Evolutionary conservation across 1,284 basidiomycete genomes (phyloP).

Genomic region (Ceratobasidium papillatum): DNA sequence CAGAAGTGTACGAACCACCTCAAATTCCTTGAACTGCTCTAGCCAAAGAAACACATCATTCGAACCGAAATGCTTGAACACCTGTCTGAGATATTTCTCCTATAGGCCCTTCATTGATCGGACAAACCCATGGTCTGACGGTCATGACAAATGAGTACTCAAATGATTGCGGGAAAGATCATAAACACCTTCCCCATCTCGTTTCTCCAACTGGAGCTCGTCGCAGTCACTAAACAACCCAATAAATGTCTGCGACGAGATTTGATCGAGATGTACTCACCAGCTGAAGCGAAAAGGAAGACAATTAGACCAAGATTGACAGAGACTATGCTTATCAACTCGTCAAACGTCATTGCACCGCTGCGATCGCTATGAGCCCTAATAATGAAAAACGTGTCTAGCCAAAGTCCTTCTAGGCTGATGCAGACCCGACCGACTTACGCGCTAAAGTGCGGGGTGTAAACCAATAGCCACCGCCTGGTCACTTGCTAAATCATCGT

Average conservation of each 20-base stretch:
- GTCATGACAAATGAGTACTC: conserved; percentile 39
- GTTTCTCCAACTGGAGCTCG: conserved; percentile 91
- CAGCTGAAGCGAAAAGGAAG: conserved; percentile 96
- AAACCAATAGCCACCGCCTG: conserved; percentile 95
- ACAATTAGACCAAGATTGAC: conserved; percentile 79
- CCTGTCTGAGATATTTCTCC: conserved; percentile 92
- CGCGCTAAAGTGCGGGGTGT: conserved; percentile 96
- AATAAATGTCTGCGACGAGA: conserved; percentile 31
- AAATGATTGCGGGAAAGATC: conserved; percentile 56
- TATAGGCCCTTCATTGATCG: conserved; percentile 97
- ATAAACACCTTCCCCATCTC: conserved; percentile 86
- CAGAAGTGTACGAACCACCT: conserved; percentile 66
- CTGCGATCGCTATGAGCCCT: conserved; percentile 73
- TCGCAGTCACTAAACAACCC: conserved; percentile 80
- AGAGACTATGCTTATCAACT: conserved; percentile 90
- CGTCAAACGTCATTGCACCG: conserved; percentile 88
- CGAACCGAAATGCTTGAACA: conserved; percentile 87
- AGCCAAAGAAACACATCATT: conserved; percentile 93
- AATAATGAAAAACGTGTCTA: conserved; percentile 29
- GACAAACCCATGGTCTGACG: conserved; percentile 88
- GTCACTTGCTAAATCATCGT: conserved; percentile 86
- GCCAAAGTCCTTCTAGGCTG: neutral
- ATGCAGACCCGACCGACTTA: conserved; percentile 58
- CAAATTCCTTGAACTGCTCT: conserved; percentile 92
- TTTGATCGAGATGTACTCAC: conserved; percentile 55